Evolutionary conservation across 2,329 filamentous ascomycete genomes (phyloP), one percentile per base, ranked within the genome.

Genomic region (Pyricularia grisea): DNA sequence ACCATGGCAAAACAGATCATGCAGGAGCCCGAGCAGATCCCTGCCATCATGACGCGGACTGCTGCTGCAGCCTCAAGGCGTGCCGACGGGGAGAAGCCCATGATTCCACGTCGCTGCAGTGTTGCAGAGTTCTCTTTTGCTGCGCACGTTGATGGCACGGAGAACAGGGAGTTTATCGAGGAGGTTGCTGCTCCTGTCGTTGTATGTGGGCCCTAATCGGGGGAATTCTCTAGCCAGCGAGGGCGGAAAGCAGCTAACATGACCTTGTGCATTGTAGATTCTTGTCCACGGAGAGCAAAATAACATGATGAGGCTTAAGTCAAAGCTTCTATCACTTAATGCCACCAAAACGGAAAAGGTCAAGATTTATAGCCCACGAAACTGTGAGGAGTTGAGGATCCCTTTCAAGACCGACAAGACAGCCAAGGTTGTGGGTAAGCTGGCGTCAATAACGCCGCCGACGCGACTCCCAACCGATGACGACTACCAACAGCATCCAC

Each of bases 1-100:
- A 99, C 95, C 0, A 98, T 99, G 94, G 95, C 93, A 3, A 94
- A 97, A 79, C 89, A 95, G 74, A 92, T 99, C 71, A 90, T 98
- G 81, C 92, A 94, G 73, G 95, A 98, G 77, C 95, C 95, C 0
- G 94, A 97, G 71, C 90, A 93, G 75, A 98, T 99, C 70, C 93
- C 93, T 70, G 94, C 94, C 0, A 91, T 98, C 74, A 98, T 97
- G 90, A 93, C 90, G 61, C 85, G 91, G 69, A 88, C 87, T 74
- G 84, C 85, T 33, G 88, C 87, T 0, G 87, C 85, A 2, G 86
- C 88, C 61, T 27, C 50, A 25, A 85, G 89, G 31, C 83, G 89
- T 70, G 86, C 85, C 17, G 92, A 94, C 63, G 86, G 88, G n/a
- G 93, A 97, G 72, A 93, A 94, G 76, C 87, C 94, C 25, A 92